phyloP scores from a whole-genome alignment of 148 eudicot species.

The Rhododendron henanense region DNA sequence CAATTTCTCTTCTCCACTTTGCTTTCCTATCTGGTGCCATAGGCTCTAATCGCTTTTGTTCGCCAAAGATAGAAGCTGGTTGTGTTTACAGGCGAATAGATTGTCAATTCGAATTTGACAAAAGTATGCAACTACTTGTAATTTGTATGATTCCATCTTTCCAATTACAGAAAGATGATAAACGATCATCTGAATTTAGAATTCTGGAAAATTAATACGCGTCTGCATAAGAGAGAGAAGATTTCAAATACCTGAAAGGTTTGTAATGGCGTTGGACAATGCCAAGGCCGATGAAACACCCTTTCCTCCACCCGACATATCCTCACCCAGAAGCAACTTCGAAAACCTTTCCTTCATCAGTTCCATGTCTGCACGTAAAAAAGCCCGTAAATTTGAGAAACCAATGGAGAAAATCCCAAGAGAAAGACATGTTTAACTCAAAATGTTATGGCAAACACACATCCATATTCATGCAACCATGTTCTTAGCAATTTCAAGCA shows the following conservation, averaged over 20 bases:
- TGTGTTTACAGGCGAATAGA: background rate
- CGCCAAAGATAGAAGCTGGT: conserved; percentile 80
- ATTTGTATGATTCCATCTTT: background rate
- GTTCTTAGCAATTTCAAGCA: background rate
- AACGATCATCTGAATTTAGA: background rate
- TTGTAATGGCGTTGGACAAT: conserved; percentile 66
- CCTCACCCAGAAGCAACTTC: conserved; percentile 53
- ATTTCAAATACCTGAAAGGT: conserved; percentile 53
- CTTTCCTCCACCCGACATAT: conserved; percentile 66
- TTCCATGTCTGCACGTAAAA: conserved; percentile 22
- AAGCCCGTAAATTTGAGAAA: background rate
- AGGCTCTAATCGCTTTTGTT: conserved; percentile 52
- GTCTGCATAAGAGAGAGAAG: background rate
- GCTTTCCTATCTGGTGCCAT: conserved; percentile 53
- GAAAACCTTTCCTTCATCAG: conserved; percentile 51
- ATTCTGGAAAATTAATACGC: background rate
- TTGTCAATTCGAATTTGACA: background rate
- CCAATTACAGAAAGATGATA: background rate
- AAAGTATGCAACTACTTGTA: background rate
- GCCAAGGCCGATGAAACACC: conserved; percentile 66
- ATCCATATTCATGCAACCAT: background rate
- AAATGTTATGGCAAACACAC: background rate
- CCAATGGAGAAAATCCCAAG: background rate
- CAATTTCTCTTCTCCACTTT: conserved; percentile 72
- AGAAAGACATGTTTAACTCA: background rate